Conservation (phyloP, 2,329 filamentous ascomycete genomes). For the Sarocladium oryzae region DNA sequence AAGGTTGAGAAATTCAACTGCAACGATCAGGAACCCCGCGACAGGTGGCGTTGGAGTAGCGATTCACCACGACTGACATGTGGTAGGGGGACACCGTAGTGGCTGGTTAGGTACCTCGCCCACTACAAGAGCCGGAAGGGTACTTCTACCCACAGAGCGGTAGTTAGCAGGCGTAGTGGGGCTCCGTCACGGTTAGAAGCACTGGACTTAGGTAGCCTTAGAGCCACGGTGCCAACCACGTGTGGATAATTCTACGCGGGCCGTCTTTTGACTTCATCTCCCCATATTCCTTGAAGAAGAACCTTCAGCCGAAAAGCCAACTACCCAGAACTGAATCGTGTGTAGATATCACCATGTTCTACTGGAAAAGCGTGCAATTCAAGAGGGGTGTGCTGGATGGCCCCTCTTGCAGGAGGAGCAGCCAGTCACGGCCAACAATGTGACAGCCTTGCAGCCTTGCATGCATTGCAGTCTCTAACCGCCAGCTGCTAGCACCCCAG, state of each 20-base stretch:
- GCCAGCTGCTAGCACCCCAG: background rate
- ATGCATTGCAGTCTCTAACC: background rate
- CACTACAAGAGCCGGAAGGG: background rate
- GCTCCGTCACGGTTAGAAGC: background rate
- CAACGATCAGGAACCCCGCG: background rate
- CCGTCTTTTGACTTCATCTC: background rate
- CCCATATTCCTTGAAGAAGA: background rate
- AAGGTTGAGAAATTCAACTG: background rate
- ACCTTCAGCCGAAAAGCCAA: too few relatives aligned
- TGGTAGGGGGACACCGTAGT: background rate
- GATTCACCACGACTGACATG: background rate
- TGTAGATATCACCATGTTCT: background rate
- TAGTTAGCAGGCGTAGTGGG: background rate
- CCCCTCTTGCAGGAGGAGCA: background rate
- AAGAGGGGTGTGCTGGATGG: background rate
- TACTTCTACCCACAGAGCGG: background rate
- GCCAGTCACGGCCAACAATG: too few relatives aligned
- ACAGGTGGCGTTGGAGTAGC: background rate
- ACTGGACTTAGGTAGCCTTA: background rate
- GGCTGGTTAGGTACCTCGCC: background rate
- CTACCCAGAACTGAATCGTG: too few relatives aligned
- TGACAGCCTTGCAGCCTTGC: background rate
- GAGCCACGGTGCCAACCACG: background rate
- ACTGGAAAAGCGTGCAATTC: background rate
- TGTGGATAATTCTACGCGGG: background rate